Conservation (phyloP, 2,329 filamentous ascomycete genomes). For the Calonectria crousiana region DNA sequence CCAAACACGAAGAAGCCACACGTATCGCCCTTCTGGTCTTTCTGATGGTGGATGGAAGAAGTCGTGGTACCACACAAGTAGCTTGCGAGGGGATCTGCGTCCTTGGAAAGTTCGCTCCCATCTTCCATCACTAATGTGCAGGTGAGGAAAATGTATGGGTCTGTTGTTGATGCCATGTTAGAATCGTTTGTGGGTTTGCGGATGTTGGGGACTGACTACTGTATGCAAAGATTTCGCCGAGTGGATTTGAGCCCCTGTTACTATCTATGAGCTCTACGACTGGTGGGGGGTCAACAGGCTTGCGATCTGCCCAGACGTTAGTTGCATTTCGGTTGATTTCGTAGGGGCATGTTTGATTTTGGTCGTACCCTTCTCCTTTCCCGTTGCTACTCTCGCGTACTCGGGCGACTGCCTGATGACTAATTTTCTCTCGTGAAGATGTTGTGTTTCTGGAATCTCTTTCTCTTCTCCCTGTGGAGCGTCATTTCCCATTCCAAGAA, state of each 20-base stretch:
- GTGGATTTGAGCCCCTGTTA: slow-evolving; percentile 27
- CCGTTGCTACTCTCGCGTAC: slow-evolving; percentile 20
- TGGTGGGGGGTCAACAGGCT: slow-evolving; percentile 89
- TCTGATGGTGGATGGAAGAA: slow-evolving; percentile 85
- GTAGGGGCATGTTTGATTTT: slow-evolving; percentile 7
- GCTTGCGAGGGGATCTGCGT: slow-evolving; percentile 52
- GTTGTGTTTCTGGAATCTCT: not conserved
- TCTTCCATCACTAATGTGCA: slow-evolving; percentile 57
- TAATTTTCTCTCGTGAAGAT: not conserved
- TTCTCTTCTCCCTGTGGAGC: not conserved
- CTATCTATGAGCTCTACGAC: slow-evolving; percentile 75
- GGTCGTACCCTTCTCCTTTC: slow-evolving; percentile 23
- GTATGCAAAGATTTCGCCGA: slow-evolving; percentile 28
- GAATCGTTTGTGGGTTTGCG: not conserved
- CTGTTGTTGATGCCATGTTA: slow-evolving; percentile 46
- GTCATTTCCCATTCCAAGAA: not conserved
- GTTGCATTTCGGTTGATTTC: not conserved
- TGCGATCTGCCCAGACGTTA: slow-evolving; percentile 70
- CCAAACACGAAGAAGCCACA: slow-evolving; percentile 93
- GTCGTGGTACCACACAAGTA: slow-evolving; percentile 78
- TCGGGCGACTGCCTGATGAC: slow-evolving; percentile 12
- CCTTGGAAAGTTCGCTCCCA: slow-evolving; percentile 54
- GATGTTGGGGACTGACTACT: slow-evolving; percentile 35
- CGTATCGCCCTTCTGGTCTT: slow-evolving; percentile 82
- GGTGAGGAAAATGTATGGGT: slow-evolving; percentile 63